These are phyloP conservation scores for Lactarius sanguifluus DNA, from an alignment of 768 basidiomycete genomes.

Conservation along the genomic window DNA sequence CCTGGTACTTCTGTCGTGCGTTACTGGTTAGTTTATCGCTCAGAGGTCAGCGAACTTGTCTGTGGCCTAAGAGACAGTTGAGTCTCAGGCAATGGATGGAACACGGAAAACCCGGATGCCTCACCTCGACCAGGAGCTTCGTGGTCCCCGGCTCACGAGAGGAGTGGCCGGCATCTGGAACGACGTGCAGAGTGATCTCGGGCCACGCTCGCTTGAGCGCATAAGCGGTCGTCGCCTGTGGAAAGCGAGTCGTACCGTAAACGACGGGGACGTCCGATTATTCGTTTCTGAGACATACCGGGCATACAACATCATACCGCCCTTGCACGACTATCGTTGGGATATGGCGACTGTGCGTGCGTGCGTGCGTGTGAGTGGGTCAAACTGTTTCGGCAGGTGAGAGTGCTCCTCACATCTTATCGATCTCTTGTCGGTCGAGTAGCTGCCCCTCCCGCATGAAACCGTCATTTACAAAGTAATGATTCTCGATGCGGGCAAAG, in stretches of 20 bases:
- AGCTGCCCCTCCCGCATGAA: constrained; percentile 90
- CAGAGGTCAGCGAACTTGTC: constrained; percentile 45
- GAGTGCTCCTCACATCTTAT: constrained; percentile 64
- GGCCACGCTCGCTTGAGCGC: constrained; percentile 83
- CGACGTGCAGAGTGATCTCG: constrained; percentile 69
- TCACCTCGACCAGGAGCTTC: constrained; percentile 68
- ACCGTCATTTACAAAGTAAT: constrained; percentile 88
- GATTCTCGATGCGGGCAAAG: constrained; percentile 87
- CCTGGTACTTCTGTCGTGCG: background rate
- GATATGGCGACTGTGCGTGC: constrained; percentile 71
- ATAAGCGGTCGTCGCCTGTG: constrained; percentile 74
- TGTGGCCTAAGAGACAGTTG: constrained; percentile 39
- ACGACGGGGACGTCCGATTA: background rate
- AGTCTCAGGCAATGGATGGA: background rate
- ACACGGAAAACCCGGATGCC: constrained; percentile 20
- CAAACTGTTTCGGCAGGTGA: background rate
- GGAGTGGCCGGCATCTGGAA: constrained; percentile 87
- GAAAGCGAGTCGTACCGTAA: background rate
- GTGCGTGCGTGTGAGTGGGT: constrained; percentile 6
- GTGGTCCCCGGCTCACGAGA: constrained; percentile 70
- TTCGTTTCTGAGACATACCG: constrained; percentile 45
- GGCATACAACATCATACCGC: constrained; percentile 87
- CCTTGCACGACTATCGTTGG: constrained; percentile 82
- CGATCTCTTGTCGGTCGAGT: constrained; percentile 77
- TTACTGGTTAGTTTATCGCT: background rate